Evolutionary conservation across 345 rosid genomes (phyloP).

Genomic region (Gossypium herbaceum): DNA sequence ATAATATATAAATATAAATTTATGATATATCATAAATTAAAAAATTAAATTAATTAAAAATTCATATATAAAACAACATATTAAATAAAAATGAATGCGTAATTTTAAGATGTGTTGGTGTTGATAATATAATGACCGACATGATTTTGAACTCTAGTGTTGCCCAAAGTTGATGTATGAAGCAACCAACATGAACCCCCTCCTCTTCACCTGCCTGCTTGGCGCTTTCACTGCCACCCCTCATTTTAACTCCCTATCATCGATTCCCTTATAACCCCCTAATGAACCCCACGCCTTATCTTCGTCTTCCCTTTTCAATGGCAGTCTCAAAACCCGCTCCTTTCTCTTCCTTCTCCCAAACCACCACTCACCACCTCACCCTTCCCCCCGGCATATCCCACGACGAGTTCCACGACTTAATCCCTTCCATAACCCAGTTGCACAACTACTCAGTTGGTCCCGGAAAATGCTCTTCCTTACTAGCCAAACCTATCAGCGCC

Average conservation of each 20-base stretch:
- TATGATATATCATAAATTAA: too few relatives aligned
- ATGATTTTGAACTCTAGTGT: too few relatives aligned
- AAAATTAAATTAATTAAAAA: too few relatives aligned
- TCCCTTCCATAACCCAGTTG: slow-evolving; percentile 44
- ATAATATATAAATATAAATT: too few relatives aligned
- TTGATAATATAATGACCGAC: too few relatives aligned
- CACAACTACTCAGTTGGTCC: slow-evolving; percentile 57
- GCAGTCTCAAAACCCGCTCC: background rate
- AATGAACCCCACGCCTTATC: background rate
- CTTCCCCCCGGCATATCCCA: slow-evolving; percentile 52
- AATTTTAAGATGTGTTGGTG: too few relatives aligned
- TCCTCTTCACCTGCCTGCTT: background rate
- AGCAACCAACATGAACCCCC: background rate
- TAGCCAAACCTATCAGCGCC: slow-evolving; percentile 47
- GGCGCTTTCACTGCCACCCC: background rate
- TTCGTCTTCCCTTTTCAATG: background rate
- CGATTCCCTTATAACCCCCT: background rate
- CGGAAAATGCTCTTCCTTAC: slow-evolving; percentile 63
- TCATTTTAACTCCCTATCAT: background rate
- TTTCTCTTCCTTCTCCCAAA: background rate
- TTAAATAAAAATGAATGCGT: too few relatives aligned
- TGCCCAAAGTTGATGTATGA: too few relatives aligned
- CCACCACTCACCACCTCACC: slow-evolving; percentile 41
- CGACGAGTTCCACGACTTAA: slow-evolving; percentile 48
- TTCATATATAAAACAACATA: too few relatives aligned